Percentiles rank a stretch among this genome's conserved stretches.
phyloP scores from a whole-genome alignment of 1,284 basidiomycete genomes.

The Pulchroboletus neoregius region DNA sequence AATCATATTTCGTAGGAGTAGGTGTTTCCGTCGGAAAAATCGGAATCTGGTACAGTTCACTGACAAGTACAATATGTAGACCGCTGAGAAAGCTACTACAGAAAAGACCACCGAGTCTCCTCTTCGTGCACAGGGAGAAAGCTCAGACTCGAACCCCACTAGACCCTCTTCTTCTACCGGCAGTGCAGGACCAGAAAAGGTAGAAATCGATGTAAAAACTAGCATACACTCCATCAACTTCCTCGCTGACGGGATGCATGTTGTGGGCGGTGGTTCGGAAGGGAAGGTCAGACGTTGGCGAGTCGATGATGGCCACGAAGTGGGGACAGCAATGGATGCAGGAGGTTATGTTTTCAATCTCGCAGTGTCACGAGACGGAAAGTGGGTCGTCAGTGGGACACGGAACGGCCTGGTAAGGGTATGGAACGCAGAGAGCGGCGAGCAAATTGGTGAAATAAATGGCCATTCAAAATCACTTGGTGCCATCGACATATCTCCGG shows the following conservation, averaged over 20 bases:
- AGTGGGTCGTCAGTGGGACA: not conserved
- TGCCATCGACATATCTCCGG: too few species aligned
- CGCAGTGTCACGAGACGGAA: conserved; percentile 6
- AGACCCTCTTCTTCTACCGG: too few species aligned
- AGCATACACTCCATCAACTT: not conserved
- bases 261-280: not conserved
- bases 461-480: not conserved
- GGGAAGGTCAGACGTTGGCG: not conserved
- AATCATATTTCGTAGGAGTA: not conserved
- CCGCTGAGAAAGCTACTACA: too few species aligned
- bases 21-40: not conserved
- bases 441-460: not conserved
- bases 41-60: too few species aligned
- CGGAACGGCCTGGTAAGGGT: not conserved
- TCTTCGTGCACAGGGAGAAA: too few species aligned
- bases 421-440: conserved; percentile 1
- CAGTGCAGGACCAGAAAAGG: not conserved
- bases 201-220: not conserved
- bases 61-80: too few species aligned
- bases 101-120: too few species aligned
- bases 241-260: not conserved
- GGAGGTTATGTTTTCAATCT: not conserved
- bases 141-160: too few species aligned
- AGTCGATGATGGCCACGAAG: not conserved
- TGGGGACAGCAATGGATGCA: conserved; percentile 1